Base-by-base conservation (phyloP, 2,329 filamentous ascomycete species). In the Beauveria sp. region DNA sequence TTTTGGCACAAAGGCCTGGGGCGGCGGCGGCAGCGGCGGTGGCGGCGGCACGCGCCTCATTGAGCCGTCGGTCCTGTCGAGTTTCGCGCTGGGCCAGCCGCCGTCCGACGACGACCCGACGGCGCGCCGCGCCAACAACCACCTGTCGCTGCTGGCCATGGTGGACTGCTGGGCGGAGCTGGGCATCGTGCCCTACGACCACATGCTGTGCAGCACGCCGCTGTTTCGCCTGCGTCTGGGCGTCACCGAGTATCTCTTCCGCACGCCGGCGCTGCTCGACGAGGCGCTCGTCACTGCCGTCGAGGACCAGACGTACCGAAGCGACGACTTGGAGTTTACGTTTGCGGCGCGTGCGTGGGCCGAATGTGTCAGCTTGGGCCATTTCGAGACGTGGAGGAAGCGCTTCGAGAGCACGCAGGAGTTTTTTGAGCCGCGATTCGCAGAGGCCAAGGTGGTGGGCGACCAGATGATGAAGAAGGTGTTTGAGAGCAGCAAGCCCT, bases 151-250 rank as follows among this genome's bases (percentile, higher is more conserved):
- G 62, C 82, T 99, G 50, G 95, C 93, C 52, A 99, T 99, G 85
- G 96, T 98, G 49, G 95, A 99, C 77, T 98, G 93, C 77, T 99
- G 95, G 95, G 95, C 90, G 72, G 90, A 91, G 67, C 83, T 98
- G 51, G 89, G 87, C 40, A 99, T 97, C 69, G 89, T 96, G 53
- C 95, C 95, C 0, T 99, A 99, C 74, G 93, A 99, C 75, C 96
- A 99, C 79, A 99, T 99, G 93, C 96, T 99, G 67, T 99, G 95
- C 79, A 96, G 92, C 60, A 99, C 95, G 45, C 95, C 95, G 78
- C 85, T 98, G 52, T 99, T 99, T 80, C 89, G 95, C 56, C 85
- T 99, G 66, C 97, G 95, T 86, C 84, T 99, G 40, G 95, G 95
- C 62, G 96, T 97, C n/a, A 93, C 93, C 1, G 95, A 99, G 76